Evolutionary conservation across 768 basidiomycete species (phyloP).

Genomic region (Ephemerocybe angulata): DNA sequence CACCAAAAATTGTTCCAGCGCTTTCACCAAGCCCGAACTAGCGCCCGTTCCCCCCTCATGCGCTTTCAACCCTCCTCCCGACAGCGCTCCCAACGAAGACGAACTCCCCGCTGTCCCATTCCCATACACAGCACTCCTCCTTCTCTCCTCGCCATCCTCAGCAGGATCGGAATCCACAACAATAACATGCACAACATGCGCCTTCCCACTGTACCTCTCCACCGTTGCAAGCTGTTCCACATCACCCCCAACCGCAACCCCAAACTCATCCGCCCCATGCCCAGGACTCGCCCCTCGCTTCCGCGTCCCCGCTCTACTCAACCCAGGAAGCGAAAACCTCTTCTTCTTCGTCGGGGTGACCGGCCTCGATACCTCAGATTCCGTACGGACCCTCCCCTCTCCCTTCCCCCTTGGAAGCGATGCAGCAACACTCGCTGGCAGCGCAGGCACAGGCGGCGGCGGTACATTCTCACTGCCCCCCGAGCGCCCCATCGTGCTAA

Average conservation of each 20-base stretch:
- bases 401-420: too few species aligned
- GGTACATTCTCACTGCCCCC: background rate
- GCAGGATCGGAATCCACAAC: too few species aligned
- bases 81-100: background rate
- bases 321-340: background rate
- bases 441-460: background rate
- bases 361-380: too few species aligned
- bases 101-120: too few species aligned
- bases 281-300: too few species aligned
- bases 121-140: too few species aligned
- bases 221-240: background rate
- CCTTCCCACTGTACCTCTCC: background rate
- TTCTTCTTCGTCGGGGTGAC: too few species aligned
- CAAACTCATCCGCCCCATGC: background rate
- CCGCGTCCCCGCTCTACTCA: background rate
- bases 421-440: too few species aligned
- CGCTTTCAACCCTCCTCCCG: background rate
- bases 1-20: slow-evolving; percentile 37
- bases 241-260: background rate
- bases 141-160: too few species aligned
- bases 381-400: too few species aligned
- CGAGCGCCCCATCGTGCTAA: background rate
- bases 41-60: background rate
- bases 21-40: too few species aligned
- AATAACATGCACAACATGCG: background rate